Base-by-base conservation (phyloP, 2,329 filamentous ascomycete genomes). In the Fusarium subglutinans region DNA sequence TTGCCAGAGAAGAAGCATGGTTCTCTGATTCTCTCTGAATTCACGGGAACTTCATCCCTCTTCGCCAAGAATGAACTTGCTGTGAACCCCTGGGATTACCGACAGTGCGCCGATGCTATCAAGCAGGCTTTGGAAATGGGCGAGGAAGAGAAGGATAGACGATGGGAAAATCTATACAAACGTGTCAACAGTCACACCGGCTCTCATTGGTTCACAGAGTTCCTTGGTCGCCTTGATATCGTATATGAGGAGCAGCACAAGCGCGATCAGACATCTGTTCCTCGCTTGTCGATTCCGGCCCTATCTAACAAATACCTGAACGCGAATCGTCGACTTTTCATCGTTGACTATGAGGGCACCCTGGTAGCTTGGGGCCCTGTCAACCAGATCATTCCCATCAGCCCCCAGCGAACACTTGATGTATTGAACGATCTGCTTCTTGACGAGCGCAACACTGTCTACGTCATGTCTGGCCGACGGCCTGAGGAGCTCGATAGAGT, bases 51-150 rank as follows among this genome's bases (percentile, higher is more conserved):
- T 68, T 92, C 95, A 3, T 94, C 93, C 0, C 88, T 98, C 5
- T 97, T 98, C 78, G 90, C 90, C 22, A 90, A 92, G 51, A 90
- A 94, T 66, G 93, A 96, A 73, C 88, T 98, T 20, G 89, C 94
- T 1, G 93, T 98, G 78, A 98, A 98, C 80, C 96, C 96, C 0
- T 98, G 96, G 96, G 94, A 98, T 81, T 98, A 98, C 81, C 90
- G 92, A 41, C 91, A 94, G 80, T 97, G 94, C 77, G 94, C 95
- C 57, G 91, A 96, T 38, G 94, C 95, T 15, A 96, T 98, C 83
- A 92, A 93, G 81, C 87, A 89, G 60, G 95, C 95, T 2, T 85
- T 98, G 24, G 93, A 96, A 74, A 97, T 98, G 92, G 85, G 83
- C 7, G 87, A 90, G 5, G 89, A 90, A 6, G 94, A 98, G 81